Percentiles rank a stretch among this genome's conserved stretches.
Conservation (phyloP, 2,329 filamentous ascomycete species). For the Daldinia eschscholtzii region DNA sequence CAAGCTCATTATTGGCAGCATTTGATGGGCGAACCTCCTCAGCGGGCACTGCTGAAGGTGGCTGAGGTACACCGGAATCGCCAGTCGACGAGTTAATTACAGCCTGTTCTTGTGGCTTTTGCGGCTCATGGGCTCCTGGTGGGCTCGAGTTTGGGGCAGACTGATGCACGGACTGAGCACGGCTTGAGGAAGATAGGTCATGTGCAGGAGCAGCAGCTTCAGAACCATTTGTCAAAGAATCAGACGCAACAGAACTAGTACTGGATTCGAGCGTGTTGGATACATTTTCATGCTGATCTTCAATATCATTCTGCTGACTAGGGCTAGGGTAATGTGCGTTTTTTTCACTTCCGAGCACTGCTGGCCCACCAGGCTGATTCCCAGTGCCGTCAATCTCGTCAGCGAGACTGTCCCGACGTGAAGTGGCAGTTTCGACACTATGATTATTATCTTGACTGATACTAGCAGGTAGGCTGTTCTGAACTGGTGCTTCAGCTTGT, state of each 20-base stretch:
- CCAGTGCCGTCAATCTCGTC: slow-evolving; percentile 43
- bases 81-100: slow-evolving; percentile 23
- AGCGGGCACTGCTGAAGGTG: slow-evolving; percentile 27
- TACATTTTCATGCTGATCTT: slow-evolving; percentile 58
- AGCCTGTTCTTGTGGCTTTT: slow-evolving; percentile 47
- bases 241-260: slow-evolving; percentile 41
- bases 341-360: slow-evolving; percentile 57
- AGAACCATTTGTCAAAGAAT: slow-evolving; percentile 37
- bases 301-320: slow-evolving; percentile 58
- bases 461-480: slow-evolving; percentile 18
- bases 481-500: slow-evolving; percentile 10
- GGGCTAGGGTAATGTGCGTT: slow-evolving; percentile 66
- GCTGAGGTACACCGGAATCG: slow-evolving; percentile 24
- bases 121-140: slow-evolving; percentile 43
- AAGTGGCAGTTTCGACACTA: slow-evolving; percentile 7
- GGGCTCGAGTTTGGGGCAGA: slow-evolving; percentile 48
- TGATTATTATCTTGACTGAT: slow-evolving; percentile 16
- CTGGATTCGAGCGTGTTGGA: slow-evolving; percentile 53
- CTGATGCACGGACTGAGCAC: slow-evolving; percentile 46
- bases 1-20: slow-evolving; percentile 42
- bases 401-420: slow-evolving; percentile 16
- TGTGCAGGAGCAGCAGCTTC: slow-evolving; percentile 36
- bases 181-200: slow-evolving; percentile 35
- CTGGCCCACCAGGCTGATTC: slow-evolving; percentile 47
- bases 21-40: slow-evolving; percentile 26